These are phyloP conservation scores for Batkoa obscura DNA, from an alignment of 371 early-diverging fungal genomes.

Conservation along the genomic window DNA sequence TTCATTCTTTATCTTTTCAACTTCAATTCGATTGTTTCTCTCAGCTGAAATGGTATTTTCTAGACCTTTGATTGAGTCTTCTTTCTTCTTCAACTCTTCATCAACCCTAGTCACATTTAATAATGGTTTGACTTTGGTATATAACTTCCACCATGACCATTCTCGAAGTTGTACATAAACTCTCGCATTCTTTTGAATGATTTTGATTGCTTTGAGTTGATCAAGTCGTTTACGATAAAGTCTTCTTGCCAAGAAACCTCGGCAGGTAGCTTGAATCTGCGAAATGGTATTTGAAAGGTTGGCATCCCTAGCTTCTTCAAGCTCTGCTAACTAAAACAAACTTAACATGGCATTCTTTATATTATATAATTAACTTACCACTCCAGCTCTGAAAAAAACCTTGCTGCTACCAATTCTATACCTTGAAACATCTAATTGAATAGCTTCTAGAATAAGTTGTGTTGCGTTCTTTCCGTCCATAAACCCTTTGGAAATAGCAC, in stretches of 20 bases:
- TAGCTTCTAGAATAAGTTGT: constrained; percentile 44
- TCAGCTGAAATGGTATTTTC: constrained; percentile 33
- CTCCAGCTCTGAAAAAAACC: constrained; percentile 97
- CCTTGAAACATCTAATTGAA: constrained; percentile 50
- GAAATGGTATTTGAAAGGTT: constrained; percentile 64
- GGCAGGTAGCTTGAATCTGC: constrained; percentile 71
- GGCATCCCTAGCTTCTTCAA: constrained; percentile 87
- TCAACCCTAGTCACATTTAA: constrained; percentile 69
- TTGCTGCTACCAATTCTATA: constrained; percentile 90
- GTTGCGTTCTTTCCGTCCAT: constrained; percentile 76
- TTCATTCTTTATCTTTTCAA: constrained; percentile 23
- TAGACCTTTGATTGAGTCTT: constrained; percentile 33
- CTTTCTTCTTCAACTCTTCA: constrained; percentile 42
- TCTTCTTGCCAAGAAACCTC: constrained; percentile 65
- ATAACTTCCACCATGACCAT: constrained; percentile 95
- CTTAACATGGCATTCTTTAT: too few relatives aligned
- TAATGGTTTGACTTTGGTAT: constrained; percentile 93
- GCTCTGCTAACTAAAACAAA: constrained; percentile 85
- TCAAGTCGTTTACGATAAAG: constrained; percentile 44
- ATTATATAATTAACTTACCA: too few relatives aligned
- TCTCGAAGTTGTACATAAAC: constrained; percentile 72
- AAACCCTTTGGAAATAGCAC: constrained; percentile 55
- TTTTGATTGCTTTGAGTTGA: constrained; percentile 66
- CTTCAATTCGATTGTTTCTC: constrained; percentile 19
- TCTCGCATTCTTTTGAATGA: constrained; percentile 82